phyloP scores from a whole-genome alignment of 768 basidiomycete genomes.

The Crucibulum laeve region DNA sequence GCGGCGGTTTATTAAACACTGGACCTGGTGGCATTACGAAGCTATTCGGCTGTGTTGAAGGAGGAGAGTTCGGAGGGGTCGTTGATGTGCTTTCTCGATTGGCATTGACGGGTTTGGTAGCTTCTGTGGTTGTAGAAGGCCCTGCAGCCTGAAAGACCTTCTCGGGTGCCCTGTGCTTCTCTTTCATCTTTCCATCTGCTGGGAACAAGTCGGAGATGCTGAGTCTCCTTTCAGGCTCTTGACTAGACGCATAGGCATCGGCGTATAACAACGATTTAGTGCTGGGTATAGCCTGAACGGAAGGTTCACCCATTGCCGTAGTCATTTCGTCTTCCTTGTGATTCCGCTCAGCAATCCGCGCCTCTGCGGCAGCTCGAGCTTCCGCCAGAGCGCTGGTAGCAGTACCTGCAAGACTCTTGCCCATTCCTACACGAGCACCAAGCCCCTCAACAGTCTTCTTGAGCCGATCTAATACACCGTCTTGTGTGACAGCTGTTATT shows the following conservation, averaged over 20 bases:
- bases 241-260: conserved; percentile 3
- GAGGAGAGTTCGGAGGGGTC: conserved; percentile 57
- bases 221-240: conserved; percentile 29
- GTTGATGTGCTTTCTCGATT: conserved; percentile 40
- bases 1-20: conserved; percentile 57
- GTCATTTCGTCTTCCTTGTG: conserved; percentile 38
- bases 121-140: conserved; percentile 4
- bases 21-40: conserved; percentile 34
- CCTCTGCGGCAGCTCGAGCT: conserved; percentile 65
- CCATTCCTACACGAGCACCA: conserved; percentile 52
- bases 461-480: conserved; percentile 58
- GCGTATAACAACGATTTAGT: conserved; percentile 6
- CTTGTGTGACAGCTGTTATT: conserved; percentile 16
- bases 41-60: conserved; percentile 26
- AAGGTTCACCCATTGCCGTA: conserved; percentile 10
- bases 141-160: conserved; percentile 20
- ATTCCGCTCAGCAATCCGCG: conserved; percentile 62
- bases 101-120: not conserved
- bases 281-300: not conserved
- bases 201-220: conserved; percentile 62
- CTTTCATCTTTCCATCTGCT: conserved; percentile 26
- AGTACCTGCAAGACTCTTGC: conserved; percentile 58
- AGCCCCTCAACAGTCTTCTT: conserved; percentile 71
- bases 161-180: conserved; percentile 24
- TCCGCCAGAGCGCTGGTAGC: conserved; percentile 61